Percentiles rank a stretch among this genome's conserved stretches.
These are phyloP conservation scores for Talaromyces stipitatus DNA, from an alignment of 495 filamentous ascomycete genomes.

Conservation along the genomic window DNA sequence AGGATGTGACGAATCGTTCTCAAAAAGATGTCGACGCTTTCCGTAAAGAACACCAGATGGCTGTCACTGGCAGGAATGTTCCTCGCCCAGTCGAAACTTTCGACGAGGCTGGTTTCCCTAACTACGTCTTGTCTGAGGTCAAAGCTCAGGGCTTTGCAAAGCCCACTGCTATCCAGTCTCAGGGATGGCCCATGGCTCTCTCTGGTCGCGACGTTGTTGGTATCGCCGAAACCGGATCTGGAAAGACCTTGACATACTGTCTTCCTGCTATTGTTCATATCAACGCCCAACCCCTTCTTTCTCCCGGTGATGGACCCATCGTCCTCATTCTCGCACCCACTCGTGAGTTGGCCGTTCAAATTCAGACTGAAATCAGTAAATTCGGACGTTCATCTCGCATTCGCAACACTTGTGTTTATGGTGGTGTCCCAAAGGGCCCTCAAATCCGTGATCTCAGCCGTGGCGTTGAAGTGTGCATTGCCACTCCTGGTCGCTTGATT, in stretches of 20 bases:
- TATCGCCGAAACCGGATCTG: constrained; percentile 98
- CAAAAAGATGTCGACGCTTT: constrained; percentile 77
- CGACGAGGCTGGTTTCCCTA: constrained; percentile 94
- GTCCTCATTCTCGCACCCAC: constrained; percentile 93
- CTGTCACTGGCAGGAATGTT: constrained; percentile 66
- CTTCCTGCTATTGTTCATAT: constrained; percentile 98
- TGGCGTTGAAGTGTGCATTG: constrained; percentile 96
- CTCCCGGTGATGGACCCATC: constrained; percentile 95
- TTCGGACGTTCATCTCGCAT: constrained; percentile 98
- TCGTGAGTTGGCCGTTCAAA: constrained; percentile 95
- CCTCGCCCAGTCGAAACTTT: constrained; percentile 93
- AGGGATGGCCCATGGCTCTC: constrained; percentile 98
- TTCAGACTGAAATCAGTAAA: constrained; percentile 99
- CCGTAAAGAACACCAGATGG: constrained; percentile 71
- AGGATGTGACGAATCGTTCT: constrained; percentile 65
- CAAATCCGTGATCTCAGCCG: constrained; percentile 92
- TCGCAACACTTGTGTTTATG: constrained; percentile 98
- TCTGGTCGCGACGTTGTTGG: constrained; percentile 97
- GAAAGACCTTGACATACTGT: constrained; percentile 98
- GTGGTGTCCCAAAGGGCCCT: constrained; percentile 92
- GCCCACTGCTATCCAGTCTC: constrained; percentile 93
- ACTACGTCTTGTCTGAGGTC: constrained; percentile 95
- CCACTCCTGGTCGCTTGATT: constrained; percentile 93
- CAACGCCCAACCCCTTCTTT: constrained; percentile 94
- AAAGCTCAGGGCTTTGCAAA: constrained; percentile 92